These are phyloP conservation scores for Chlamydomonas reinhardtii DNA, from an alignment of 163 green algal species.

Conservation along the genomic window DNA sequence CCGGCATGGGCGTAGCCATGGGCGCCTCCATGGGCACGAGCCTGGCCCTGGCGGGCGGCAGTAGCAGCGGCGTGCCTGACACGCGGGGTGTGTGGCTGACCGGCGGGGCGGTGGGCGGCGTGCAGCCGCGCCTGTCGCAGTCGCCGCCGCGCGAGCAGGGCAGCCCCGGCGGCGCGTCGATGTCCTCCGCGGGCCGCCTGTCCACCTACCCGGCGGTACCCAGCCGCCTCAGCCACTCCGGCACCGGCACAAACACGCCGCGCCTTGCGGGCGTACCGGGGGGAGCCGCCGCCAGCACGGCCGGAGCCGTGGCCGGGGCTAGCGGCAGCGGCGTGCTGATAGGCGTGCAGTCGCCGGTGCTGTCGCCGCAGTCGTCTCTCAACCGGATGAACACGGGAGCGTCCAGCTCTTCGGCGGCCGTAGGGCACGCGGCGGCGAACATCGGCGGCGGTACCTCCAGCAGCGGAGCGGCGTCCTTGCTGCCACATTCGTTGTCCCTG, in stretches of 20 bases:
- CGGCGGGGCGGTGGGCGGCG: too few species aligned
- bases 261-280: background rate
- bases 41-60: background rate
- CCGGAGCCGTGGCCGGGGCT: background rate
- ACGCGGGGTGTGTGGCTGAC: too few species aligned
- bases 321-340: background rate
- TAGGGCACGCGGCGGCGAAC: background rate
- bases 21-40: background rate
- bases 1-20: background rate
- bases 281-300: background rate
- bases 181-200: background rate
- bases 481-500: background rate
- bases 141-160: conserved; percentile 18
- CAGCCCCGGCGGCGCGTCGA: background rate
- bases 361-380: background rate
- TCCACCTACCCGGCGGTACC: conserved; percentile 14
- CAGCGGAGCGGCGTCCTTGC: background rate
- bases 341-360: background rate
- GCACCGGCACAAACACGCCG: background rate
- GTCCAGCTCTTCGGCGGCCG: too few species aligned
- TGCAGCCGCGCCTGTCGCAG: background rate
- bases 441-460: too few species aligned
- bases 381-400: background rate
- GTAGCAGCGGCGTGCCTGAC: too few species aligned
- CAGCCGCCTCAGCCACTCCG: conserved; percentile 33